A percentile compares a stretch with the other conserved stretches of the same genome.
Evolutionary conservation across 768 basidiomycete species (phyloP).

Genomic region (Kwoniella dendrophila): DNA sequence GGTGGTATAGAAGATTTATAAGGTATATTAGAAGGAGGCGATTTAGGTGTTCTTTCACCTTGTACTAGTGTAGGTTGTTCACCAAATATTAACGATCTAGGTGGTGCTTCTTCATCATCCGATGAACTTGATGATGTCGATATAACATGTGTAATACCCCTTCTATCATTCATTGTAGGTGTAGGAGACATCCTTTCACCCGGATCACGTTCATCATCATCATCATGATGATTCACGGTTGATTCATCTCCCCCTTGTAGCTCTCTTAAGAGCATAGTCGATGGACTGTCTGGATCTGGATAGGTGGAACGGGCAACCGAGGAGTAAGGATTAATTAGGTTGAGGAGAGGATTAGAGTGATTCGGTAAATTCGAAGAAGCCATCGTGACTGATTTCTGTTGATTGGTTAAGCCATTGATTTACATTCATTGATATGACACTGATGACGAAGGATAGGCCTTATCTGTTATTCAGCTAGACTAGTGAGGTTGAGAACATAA

Average conservation of each 20-base stretch:
- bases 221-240: constrained; percentile 13
- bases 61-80: constrained; percentile 13
- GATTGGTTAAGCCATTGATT: neutral
- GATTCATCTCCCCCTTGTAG: constrained; percentile 34
- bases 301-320: constrained; percentile 35
- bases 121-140: constrained; percentile 29
- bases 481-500: neutral
- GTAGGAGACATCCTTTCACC: constrained; percentile 26
- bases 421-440: no score
- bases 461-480: neutral
- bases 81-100: constrained; percentile 33
- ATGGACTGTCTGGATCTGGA: constrained; percentile 43
- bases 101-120: constrained; percentile 33
- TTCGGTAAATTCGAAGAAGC: constrained; percentile 19
- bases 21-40: constrained; percentile 4
- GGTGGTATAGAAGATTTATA: no score
- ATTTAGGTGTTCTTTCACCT: constrained; percentile 25
- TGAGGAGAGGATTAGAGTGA: constrained; percentile 26
- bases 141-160: constrained; percentile 17
- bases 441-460: no score
- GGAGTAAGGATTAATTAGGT: constrained; percentile 41
- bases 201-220: neutral
- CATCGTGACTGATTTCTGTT: constrained; percentile 19
- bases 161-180: constrained; percentile 8
- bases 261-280: constrained; percentile 44